Conservation (phyloP, 2,329 filamentous ascomycete species). For the Aspergillus sojae region DNA sequence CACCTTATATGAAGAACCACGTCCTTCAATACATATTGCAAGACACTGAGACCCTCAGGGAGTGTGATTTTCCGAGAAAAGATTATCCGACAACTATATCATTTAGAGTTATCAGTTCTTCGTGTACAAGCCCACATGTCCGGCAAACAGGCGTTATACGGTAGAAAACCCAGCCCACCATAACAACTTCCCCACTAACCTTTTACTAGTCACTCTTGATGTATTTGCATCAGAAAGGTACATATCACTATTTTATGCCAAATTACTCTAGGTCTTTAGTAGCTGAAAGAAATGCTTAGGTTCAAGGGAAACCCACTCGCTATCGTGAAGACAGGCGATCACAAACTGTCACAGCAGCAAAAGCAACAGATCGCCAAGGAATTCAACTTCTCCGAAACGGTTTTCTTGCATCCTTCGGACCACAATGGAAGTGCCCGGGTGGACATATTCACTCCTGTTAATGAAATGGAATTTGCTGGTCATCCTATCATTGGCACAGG, state of each 20-base stretch:
- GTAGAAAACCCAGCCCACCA: neutral
- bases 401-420: slow-evolving; percentile 58
- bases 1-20: too few relatives aligned
- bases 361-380: slow-evolving; percentile 63
- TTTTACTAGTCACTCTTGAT: neutral
- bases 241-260: too few relatives aligned
- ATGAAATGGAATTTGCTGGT: slow-evolving; percentile 64
- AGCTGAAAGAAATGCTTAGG: neutral
- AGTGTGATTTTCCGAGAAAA: too few relatives aligned
- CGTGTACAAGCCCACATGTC: neutral
- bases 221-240: neutral
- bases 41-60: neutral
- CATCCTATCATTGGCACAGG: slow-evolving; percentile 60
- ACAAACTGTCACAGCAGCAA: slow-evolving; percentile 49
- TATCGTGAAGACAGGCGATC: neutral
- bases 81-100: too few relatives aligned
- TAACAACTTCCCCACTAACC: neutral
- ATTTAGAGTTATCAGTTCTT: too few relatives aligned
- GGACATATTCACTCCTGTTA: slow-evolving; percentile 61
- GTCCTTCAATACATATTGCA: neutral
- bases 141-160: neutral
- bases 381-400: slow-evolving; percentile 67
- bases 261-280: neutral
- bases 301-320: slow-evolving; percentile 12
- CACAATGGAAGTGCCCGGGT: slow-evolving; percentile 45